A percentile compares a stretch with the other conserved stretches of the same genome.
These are phyloP conservation scores for Umbelopsis ramanniana DNA, from an alignment of 192 early-diverging fungal genomes.

Conservation along the genomic window DNA sequence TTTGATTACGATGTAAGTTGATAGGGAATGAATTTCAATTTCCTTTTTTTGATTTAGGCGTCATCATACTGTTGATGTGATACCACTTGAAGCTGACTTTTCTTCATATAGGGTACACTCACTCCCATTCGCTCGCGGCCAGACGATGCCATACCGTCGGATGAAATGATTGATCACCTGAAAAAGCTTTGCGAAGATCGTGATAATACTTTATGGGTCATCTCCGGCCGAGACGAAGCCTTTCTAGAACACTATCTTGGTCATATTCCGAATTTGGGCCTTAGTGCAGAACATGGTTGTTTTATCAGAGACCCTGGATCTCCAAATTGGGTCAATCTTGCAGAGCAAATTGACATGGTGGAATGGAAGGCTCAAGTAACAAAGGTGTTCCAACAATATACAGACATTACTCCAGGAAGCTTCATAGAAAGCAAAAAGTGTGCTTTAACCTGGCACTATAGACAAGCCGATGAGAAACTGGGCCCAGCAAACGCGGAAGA, in stretches of 20 bases:
- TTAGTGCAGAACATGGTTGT: slow-evolving; percentile 95
- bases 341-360: slow-evolving; percentile 70
- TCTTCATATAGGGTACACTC: slow-evolving; percentile 80
- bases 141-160: slow-evolving; percentile 83
- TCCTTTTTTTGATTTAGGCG: slow-evolving; percentile 6
- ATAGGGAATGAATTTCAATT: neutral
- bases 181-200: slow-evolving; percentile 71
- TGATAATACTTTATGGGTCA: slow-evolving; percentile 85
- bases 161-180: slow-evolving; percentile 80
- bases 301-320: slow-evolving; percentile 85
- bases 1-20: slow-evolving; percentile 90
- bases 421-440: slow-evolving; percentile 91
- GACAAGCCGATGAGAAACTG: slow-evolving; percentile 44
- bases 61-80: neutral
- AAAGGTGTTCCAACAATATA: slow-evolving; percentile 91
- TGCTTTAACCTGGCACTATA: slow-evolving; percentile 97
- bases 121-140: slow-evolving; percentile 94
- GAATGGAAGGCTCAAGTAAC: slow-evolving; percentile 88
- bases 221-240: slow-evolving; percentile 89
- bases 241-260: slow-evolving; percentile 87
- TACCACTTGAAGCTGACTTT: neutral
- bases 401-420: slow-evolving; percentile 88
- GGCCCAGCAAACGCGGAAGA: slow-evolving; percentile 71
- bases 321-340: slow-evolving; percentile 76
- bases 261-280: slow-evolving; percentile 73